phyloP scores from a whole-genome alignment of 2,329 filamentous ascomycete genomes.

The Cercospora nicotianae region DNA sequence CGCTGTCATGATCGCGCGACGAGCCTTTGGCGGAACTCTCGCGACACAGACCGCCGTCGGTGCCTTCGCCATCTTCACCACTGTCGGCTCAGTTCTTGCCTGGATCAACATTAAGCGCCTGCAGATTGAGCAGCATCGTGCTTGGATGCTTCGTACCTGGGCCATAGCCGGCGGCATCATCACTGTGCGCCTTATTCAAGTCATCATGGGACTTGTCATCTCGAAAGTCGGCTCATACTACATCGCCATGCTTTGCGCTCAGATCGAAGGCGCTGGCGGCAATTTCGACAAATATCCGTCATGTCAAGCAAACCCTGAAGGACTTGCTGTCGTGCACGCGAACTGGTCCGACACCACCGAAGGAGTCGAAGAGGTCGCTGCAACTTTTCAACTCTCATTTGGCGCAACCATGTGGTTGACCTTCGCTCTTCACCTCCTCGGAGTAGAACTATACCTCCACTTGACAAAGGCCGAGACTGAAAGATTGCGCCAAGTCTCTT shows the following conservation, averaged over 20 bases:
- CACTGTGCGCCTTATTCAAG: slow-evolving; percentile 53
- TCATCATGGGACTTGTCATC: slow-evolving; percentile 46
- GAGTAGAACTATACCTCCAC: slow-evolving; percentile 47
- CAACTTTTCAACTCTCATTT: slow-evolving; percentile 52
- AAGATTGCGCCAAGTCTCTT: slow-evolving; percentile 57
- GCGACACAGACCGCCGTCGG: slow-evolving; percentile 52
- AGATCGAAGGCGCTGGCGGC: slow-evolving; percentile 44
- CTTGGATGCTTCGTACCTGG: slow-evolving; percentile 60
- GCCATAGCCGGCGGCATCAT: slow-evolving; percentile 49
- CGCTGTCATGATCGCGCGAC: slow-evolving; percentile 55
- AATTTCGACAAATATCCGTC: slow-evolving; percentile 45
- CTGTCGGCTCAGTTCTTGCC: slow-evolving; percentile 49
- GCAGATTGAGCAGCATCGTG: slow-evolving; percentile 63
- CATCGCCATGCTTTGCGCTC: slow-evolving; percentile 48
- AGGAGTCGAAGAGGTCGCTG: slow-evolving; percentile 39
- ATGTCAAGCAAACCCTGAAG: slow-evolving; percentile 47
- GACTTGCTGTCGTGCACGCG: slow-evolving; percentile 32
- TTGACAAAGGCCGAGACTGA: slow-evolving; percentile 57
- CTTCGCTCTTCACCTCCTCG: slow-evolving; percentile 52
- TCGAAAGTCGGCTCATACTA: slow-evolving; percentile 40
- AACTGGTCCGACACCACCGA: slow-evolving; percentile 28
- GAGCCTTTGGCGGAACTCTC: slow-evolving; percentile 56
- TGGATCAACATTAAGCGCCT: slow-evolving; percentile 59
- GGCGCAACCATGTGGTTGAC: slow-evolving; percentile 57
- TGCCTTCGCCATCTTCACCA: slow-evolving; percentile 49